phyloP scores from a whole-genome alignment of 1,284 basidiomycete species.

The Ceratobasidium sp. region DNA sequence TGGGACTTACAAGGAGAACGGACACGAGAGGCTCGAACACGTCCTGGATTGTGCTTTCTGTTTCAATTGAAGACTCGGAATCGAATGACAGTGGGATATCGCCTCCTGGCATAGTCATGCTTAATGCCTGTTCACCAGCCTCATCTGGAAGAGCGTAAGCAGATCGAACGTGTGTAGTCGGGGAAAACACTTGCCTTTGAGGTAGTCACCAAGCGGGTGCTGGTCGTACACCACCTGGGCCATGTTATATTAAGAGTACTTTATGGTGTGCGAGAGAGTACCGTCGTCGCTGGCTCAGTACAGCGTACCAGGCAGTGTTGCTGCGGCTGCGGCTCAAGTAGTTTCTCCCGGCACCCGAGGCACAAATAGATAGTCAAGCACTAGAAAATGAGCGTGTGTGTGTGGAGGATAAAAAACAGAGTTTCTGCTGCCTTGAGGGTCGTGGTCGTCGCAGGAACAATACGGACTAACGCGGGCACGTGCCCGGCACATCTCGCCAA shows the following conservation, averaged over 20 bases:
- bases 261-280: conserved; percentile 22
- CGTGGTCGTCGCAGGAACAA: conserved; percentile 44
- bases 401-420: not conserved
- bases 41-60: conserved; percentile 23
- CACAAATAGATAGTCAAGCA: conserved; percentile 14
- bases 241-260: conserved; percentile 58
- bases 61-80: conserved; percentile 30
- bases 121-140: conserved; percentile 49
- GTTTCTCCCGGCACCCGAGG: not conserved
- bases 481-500: conserved; percentile 14
- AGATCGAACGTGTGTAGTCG: not conserved
- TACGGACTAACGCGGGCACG: conserved; percentile 14
- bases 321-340: conserved; percentile 25
- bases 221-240: conserved; percentile 81
- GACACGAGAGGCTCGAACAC: conserved; percentile 48
- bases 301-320: conserved; percentile 23
- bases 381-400: conserved; percentile 33
- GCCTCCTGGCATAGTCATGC: conserved; percentile 45
- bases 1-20: conserved; percentile 28
- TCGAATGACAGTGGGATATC: conserved; percentile 23
- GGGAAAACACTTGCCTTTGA: conserved; percentile 64
- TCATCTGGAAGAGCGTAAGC: conserved; percentile 42
- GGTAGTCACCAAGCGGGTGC: conserved; percentile 78
- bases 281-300: conserved; percentile 25
- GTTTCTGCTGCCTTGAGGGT: conserved; percentile 37